Base-by-base conservation (phyloP, 495 filamentous ascomycete genomes). In the Pseudomonodictys pantanalensis region DNA sequence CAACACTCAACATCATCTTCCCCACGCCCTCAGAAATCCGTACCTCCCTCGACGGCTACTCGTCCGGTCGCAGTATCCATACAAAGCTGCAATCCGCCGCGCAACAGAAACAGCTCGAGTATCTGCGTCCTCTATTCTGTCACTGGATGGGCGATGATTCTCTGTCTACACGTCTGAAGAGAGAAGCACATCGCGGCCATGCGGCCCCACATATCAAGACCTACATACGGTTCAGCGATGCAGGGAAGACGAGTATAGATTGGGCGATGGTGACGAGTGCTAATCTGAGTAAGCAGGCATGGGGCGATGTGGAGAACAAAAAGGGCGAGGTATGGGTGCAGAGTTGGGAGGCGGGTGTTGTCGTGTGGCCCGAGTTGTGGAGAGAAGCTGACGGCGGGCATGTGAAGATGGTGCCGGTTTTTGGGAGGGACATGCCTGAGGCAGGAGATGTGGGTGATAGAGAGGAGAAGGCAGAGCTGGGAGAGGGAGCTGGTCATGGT, bases 131-230 rank as follows among this genome's bases (percentile, higher is more conserved):
- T 0, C 69, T 89, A 28, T 72, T 96, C 12, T 82, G 78, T 25
- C 86, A 90, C 58, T 95, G 90, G 89, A 25, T 12, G 12, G 26
- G 28, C 10, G 4, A 6, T 29, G 11, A 7, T 33, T 30, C 7
- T 22, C 29, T 57, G 3, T 29, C 28, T 38, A 42, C 15, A 44
- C 17, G 18, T 32, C 52, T 23, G 2, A 50, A 22, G 9, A n/a
- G 62, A 24, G 32, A 80, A 38, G 80, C 83, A 23, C 82, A 86
- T 10, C 78, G 91, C 42, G 77, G 82, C n/a, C 78, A 82, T n/a
- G 91, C 91, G 3, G 91, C 91, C 2, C 91, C 91, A 0, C 91
- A 96, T 67, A 88, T 95, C 62, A 96, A 96, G 70, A 95, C 91
- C 0, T 96, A 93, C 58, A 83, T 92, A 44, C 83, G 89, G 3